phyloP scores from a whole-genome alignment of 768 basidiomycete genomes.

The Trametes maxima region DNA sequence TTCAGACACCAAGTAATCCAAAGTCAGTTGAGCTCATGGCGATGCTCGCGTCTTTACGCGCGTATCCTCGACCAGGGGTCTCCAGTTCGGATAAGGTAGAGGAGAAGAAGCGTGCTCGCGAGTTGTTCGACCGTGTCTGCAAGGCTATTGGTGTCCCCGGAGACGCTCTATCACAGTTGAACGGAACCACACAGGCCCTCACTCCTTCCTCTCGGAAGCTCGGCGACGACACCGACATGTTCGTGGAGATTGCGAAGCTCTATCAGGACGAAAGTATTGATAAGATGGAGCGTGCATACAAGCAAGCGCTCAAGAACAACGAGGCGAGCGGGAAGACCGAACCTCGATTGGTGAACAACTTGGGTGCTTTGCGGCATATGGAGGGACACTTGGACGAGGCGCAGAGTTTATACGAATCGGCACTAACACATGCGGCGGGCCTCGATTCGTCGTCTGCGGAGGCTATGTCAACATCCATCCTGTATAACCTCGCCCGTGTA shows the following conservation, averaged over 20 bases:
- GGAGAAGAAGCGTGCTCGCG: slow-evolving; percentile 74
- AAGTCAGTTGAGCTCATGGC: slow-evolving; percentile 82
- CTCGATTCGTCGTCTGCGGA: slow-evolving; percentile 56
- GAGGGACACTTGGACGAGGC: slow-evolving; percentile 63
- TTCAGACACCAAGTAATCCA: slow-evolving; percentile 62
- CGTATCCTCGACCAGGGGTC: slow-evolving; percentile 77
- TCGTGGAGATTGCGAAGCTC: slow-evolving; percentile 85
- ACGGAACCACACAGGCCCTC: slow-evolving; percentile 24
- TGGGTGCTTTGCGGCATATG: slow-evolving; percentile 74
- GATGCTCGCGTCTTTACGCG: slow-evolving; percentile 88
- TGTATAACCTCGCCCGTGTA: slow-evolving; percentile 90
- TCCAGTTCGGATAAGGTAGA: slow-evolving; percentile 70
- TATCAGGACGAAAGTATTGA: slow-evolving; percentile 85
- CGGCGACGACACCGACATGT: slow-evolving; percentile 82
- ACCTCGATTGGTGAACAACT: slow-evolving; percentile 77
- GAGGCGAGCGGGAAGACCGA: slow-evolving; percentile 51
- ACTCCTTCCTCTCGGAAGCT: slow-evolving; percentile 51
- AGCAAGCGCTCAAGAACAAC: slow-evolving; percentile 70
- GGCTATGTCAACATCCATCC: slow-evolving; percentile 74
- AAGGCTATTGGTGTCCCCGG: slow-evolving; percentile 65
- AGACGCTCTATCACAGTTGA: slow-evolving; percentile 43
- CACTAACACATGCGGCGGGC: slow-evolving; percentile 59
- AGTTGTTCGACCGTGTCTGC: slow-evolving; percentile 75
- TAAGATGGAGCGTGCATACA: slow-evolving; percentile 70
- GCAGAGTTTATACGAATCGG: slow-evolving; percentile 67